These are phyloP conservation scores for Candida ovalis DNA, from an alignment of 805 yeast species.

Conservation along the genomic window DNA sequence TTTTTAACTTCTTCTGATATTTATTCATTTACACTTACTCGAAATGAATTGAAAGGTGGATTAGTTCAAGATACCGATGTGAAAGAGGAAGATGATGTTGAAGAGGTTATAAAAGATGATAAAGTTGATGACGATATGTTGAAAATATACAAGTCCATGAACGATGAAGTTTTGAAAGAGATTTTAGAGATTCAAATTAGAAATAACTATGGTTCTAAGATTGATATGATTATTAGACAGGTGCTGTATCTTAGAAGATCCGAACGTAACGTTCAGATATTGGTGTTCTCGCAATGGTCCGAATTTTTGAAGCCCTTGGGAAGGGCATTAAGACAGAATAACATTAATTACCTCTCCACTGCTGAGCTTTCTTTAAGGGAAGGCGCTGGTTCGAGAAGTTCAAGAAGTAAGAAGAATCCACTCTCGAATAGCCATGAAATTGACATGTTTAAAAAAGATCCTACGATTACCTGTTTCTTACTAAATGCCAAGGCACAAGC, in stretches of 20 bases:
- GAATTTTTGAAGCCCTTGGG: constrained; percentile 66
- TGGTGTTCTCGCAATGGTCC: constrained; percentile 87
- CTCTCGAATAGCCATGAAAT: constrained; percentile 35
- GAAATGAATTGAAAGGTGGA: constrained; percentile 48
- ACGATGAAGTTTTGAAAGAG: constrained; percentile 37
- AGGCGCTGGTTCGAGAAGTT: neutral
- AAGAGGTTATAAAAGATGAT: constrained; percentile 1
- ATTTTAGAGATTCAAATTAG: constrained; percentile 42
- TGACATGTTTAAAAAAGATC: constrained; percentile 56
- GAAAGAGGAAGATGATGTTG: neutral
- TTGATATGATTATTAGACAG: constrained; percentile 77
- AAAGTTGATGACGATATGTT: constrained; percentile 32
- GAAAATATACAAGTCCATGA: constrained; percentile 44
- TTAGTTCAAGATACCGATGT: constrained; percentile 30
- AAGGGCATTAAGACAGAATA: constrained; percentile 57
- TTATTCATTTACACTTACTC: constrained; percentile 64
- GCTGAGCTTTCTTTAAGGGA: constrained; percentile 19
- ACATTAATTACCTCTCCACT: constrained; percentile 55
- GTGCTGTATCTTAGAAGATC: constrained; percentile 56
- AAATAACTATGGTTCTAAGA: constrained; percentile 74
- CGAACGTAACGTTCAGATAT: constrained; percentile 69
- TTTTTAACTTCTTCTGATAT: constrained; percentile 46
- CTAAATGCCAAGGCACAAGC: constrained; percentile 84
- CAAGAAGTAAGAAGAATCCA: constrained; percentile 1
- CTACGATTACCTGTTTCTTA: constrained; percentile 74